Evolutionary conservation across 2,329 filamentous ascomycete genomes (phyloP), one percentile per base, ranked within the genome.

Genomic region (Aspergillus sergii): DNA sequence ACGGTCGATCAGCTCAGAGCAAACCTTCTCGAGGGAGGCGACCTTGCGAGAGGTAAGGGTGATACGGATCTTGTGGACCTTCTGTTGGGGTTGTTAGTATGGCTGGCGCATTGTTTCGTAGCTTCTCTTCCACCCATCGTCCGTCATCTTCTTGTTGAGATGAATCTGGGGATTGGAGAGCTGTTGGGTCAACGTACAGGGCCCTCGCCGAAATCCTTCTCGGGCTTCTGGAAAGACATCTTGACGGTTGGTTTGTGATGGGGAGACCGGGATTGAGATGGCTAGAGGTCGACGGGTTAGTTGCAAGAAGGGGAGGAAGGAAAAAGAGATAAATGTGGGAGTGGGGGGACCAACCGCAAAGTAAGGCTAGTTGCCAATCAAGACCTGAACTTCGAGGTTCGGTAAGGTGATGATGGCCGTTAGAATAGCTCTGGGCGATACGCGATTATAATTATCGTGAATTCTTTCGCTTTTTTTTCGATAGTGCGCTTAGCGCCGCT

Each of bases 21-120:
- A 97, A 81, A 98, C 94, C 87, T 96, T 97, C 89, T 98, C 95
- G 80, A 98, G 92, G 74, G 93, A 89, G 80, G 90, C 86, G 80
- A 98, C 94, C 86, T 97, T 97, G 86, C 92, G 92, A 78, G 88
- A 92, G 82, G 94, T 95, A 78, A 97, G 88, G 83, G 94, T 98
- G 88, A 98, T 97, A 82, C 94, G 92, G 88, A 96, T 96, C 86
- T 94, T 93, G 90, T 96, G 93, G 86, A 91, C 91, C 90, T 96
- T 96, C 88, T 91, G 72, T 72, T 73, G 58, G 50, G 34, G 39
- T 12, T 65, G 62, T 43, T 32, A 50, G 43, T 34, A 28, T n/a
- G 39, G 7, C 19, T 41, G 39, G 39, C 19, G 39, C 39, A 41
- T 41, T 41, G 39, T 21, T 41, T 54, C 32, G 39, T 45, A 11